phyloP scores from a whole-genome alignment of 2,329 filamentous ascomycete genomes.

The Fusarium sp. region DNA sequence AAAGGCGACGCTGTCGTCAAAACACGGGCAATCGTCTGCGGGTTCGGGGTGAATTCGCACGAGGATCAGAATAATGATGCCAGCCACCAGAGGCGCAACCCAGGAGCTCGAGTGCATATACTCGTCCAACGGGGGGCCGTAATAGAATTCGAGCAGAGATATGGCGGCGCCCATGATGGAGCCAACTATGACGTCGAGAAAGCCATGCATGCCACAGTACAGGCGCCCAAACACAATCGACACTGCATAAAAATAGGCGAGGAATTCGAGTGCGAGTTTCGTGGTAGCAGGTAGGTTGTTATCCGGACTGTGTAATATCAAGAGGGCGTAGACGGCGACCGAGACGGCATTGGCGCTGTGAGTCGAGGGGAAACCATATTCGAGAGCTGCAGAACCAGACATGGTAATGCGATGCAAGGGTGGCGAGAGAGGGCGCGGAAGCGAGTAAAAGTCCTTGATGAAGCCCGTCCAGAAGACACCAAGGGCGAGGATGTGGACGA shows the following conservation, averaged over 20 bases:
- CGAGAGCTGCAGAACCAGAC: conserved; percentile 92
- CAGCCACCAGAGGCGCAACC: conserved; percentile 68
- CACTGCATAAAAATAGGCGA: conserved; percentile 82
- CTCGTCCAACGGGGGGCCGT: conserved; percentile 68
- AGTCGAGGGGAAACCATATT: conserved; percentile 97
- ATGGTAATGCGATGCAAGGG: conserved; percentile 94
- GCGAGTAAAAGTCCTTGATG: conserved; percentile 90
- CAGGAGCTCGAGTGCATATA: conserved; percentile 73
- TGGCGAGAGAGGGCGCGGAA: conserved; percentile 89
- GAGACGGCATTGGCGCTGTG: conserved; percentile 97
- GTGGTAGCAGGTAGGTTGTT: conserved; percentile 66
- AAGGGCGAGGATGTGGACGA: conserved; percentile 77
- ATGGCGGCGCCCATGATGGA: conserved; percentile 75
- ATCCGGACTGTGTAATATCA: conserved; percentile 71
- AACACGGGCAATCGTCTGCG: conserved; percentile 95
- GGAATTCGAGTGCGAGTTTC: conserved; percentile 68
- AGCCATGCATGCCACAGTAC: conserved; percentile 99
- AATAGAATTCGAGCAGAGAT: conserved; percentile 66
- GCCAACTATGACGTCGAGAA: conserved; percentile 86
- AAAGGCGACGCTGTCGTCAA: conserved; percentile 94
- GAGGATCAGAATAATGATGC: conserved; percentile 73
- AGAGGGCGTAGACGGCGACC: conserved; percentile 83
- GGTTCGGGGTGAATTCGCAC: conserved; percentile 94
- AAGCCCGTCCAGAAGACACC: conserved; percentile 92
- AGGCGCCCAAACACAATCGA: conserved; percentile 91